Evolutionary conservation across 108 stramenopile species (phyloP), one percentile per base, ranked within the genome.

Genomic region (Fragilaria crotonensis): DNA sequence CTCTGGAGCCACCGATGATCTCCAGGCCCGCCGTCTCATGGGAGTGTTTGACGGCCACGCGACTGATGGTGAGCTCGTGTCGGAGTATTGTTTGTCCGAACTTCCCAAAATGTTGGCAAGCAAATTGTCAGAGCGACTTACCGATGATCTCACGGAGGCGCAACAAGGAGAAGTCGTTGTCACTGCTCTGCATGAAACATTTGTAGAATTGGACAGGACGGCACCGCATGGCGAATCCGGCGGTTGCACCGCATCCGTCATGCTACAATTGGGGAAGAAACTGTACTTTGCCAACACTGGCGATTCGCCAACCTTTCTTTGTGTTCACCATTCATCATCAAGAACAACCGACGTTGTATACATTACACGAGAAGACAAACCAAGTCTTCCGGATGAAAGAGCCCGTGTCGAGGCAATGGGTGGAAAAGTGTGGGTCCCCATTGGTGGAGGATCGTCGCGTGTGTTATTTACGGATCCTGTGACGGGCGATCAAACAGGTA

Each of bases 11-110:
- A 22, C 17, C 22, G 14, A 21, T 41, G 36, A 41, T 41, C 7
- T 41, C 14, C 14, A 41, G 7, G 36, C 36, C 14, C 7, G 28
- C 4, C 32, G 68, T 45, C 66, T 87, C 26, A 45, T 85, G 18
- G 89, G 83, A 9, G 77, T 78, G 32, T 83, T 90, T 51, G 89
- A 90, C 59, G 89, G 89, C 25, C 89, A 90, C 63, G 89, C 79
- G 2, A 60, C 46, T 21, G 57, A 57, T 25, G 89, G 89, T 30
- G 83, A 90, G 54, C 47, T 30, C n/a, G 85, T 90, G n/a, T 71
- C 77, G 0, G 78, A 90, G 67, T 85, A 78, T 67, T 66, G 62
- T 17, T 81, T 77, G 9, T 75, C 56, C n/a, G 77, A 79, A 60
- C 58, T 87, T 3, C 83, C 83, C 19, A 73, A 71, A 26, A 51